These are phyloP conservation scores for Ogataea haglerorum DNA, from an alignment of 805 yeast species.

Conservation along the genomic window DNA sequence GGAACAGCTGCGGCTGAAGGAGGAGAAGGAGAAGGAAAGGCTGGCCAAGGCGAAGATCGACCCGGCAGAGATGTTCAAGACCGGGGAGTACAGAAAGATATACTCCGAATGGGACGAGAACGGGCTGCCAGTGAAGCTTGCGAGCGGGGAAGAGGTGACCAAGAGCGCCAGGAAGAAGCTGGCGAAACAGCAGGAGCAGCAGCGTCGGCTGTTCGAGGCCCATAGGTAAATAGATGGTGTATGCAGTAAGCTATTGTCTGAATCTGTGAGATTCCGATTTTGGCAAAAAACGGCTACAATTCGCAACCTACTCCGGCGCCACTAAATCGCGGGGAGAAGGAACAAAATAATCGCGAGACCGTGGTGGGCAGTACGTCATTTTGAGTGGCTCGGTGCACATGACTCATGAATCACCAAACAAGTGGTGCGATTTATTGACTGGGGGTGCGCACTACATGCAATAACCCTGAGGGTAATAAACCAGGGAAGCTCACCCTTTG, in stretches of 20 bases:
- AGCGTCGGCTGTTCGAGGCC: slow-evolving; percentile 78
- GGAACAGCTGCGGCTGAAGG: slow-evolving; percentile 58
- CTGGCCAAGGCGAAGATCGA: slow-evolving; percentile 62
- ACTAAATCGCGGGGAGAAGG: slow-evolving; percentile 1
- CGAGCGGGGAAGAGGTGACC: slow-evolving; percentile 75
- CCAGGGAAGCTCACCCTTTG: too few relatives aligned
- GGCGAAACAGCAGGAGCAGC: slow-evolving; percentile 71
- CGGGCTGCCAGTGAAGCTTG: slow-evolving; percentile 78
- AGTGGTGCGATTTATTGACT: background rate
- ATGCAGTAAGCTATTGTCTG: background rate
- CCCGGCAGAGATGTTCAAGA: slow-evolving; percentile 73
- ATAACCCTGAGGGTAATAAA: background rate
- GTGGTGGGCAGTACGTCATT: background rate
- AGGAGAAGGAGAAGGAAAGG: slow-evolving; percentile 61
- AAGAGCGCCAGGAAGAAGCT: slow-evolving; percentile 86
- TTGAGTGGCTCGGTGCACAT: slow-evolving; percentile 2
- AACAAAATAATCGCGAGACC: background rate
- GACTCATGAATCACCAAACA: slow-evolving; percentile 8
- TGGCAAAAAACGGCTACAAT: background rate
- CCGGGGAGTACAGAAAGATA: slow-evolving; percentile 33
- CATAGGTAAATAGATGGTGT: background rate
- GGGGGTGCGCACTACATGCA: background rate
- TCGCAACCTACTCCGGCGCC: background rate
- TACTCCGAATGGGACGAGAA: slow-evolving; percentile 79
- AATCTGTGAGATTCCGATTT: background rate